Base-by-base conservation (phyloP, 1,139 yeast genomes). In the Pichia inconspicua region DNA sequence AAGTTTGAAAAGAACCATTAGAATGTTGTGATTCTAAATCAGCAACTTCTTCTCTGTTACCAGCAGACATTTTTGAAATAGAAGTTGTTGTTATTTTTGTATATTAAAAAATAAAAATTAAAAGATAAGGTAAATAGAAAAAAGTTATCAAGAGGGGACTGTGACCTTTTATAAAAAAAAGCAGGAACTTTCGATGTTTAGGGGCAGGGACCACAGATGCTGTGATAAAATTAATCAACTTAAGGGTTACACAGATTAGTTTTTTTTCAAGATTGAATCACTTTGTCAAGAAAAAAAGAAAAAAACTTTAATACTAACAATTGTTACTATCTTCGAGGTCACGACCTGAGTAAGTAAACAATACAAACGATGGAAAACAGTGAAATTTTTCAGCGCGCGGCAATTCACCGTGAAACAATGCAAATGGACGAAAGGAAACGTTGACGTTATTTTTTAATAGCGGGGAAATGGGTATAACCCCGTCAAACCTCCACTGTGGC, bases 1-100 rank as follows among this genome's bases (percentile, higher is more conserved):
- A 51, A 19, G 40, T 37, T 43, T 51, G 53, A 17, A 49, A 51
- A 4, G 53, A 51, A 19, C 17, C 34, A 42, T 40, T 46, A 25
- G 51, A 48, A 4, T 40, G 37, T 14, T 37, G 44, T 12, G 40
- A 17, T 22, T 46, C 36, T 15, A 46, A 28, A 27, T 39, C 25
- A 25, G 14, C 41, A 41, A 31, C 15, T 34, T 28, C 41, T 12
- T 39, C 41, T 15, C 25, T 39, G n/a, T 22, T 37, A 37, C 27
- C 27, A 22, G 40, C 22, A 37, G 27, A 17, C 40, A 37, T 37
- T 19, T 10, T 19, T 34, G 5, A 30, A 12, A 30, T 12, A 12
- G 34, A 30, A 30, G 34, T 30, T 30, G 34, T 30, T 30, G 30
- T 30, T 30, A 2, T 30, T 30, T 11, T 3, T 11, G 6, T 30